Evolutionary conservation across 192 early-diverging fungal species (phyloP).

Genomic region (Spinellus fusiger): DNA sequence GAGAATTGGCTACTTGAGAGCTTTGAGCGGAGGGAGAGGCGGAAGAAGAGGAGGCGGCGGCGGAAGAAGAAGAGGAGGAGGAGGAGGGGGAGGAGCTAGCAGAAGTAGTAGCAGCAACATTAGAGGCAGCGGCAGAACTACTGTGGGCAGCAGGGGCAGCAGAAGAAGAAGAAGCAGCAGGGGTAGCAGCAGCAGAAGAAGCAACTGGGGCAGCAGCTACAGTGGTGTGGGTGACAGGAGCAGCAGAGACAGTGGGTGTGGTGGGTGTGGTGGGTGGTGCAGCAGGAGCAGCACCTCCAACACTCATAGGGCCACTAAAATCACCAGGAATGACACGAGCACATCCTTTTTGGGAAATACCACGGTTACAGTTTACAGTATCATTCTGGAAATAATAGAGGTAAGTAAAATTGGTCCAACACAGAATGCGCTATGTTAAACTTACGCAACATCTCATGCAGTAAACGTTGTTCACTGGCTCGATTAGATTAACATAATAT

Average conservation of each 20-base stretch:
- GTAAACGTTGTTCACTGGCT: constrained; percentile 39
- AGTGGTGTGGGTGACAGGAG: background rate
- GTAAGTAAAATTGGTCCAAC: background rate
- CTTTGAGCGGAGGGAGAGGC: too few relatives aligned
- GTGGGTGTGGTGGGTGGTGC: background rate
- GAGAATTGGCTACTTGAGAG: too few relatives aligned
- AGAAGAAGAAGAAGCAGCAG: background rate
- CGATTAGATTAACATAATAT: constrained; percentile 49
- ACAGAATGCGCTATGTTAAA: background rate
- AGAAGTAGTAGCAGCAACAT: background rate
- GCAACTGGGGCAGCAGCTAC: background rate
- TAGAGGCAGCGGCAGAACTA: background rate
- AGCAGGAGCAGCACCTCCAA: background rate
- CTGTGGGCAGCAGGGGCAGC: background rate
- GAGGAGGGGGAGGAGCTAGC: constrained; percentile 1
- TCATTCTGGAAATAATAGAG: constrained; percentile 20
- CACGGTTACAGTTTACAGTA: constrained; percentile 34
- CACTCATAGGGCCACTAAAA: constrained; percentile 31
- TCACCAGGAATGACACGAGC: constrained; percentile 37
- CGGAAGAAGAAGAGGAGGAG: background rate
- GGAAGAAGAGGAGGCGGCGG: background rate
- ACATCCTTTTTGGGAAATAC: constrained; percentile 41
- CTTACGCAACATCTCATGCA: constrained; percentile 49
- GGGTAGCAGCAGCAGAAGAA: background rate
- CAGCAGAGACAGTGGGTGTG: background rate